Base-by-base conservation (phyloP, 2,329 filamentous ascomycete genomes). In the Pleomassaria siparia region DNA sequence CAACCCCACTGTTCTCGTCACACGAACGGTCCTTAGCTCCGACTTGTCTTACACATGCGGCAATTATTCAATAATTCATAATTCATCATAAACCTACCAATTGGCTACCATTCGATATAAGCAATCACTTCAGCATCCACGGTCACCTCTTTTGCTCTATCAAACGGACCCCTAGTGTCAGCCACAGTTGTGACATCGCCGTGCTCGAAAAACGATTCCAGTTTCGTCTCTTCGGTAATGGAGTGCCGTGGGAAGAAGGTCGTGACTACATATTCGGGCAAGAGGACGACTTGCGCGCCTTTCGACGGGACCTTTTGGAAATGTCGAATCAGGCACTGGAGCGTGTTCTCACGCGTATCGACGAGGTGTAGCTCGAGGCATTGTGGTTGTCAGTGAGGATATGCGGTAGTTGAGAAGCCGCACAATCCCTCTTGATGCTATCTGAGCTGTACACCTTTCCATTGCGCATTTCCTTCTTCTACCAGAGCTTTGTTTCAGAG, bases 201-300 rank as follows among this genome's bases (percentile, higher is more conserved):
- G 42, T 72, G 68, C 50, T 81, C 78, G 51, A 81, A 81, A 62
- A 75, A 80, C 3, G 62, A 55, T 25, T 76, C 74, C 12, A 80
- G 61, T 35, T 77, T 70, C 12, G 64, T 59, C 20, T 69, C 60
- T 46, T 77, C 72, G 5, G 70, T 61, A 47, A 80, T 72, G 37
- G 80, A 59, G 50, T 77, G 71, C 8, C 76, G 72, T 0, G 79
- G 78, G 55, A 81, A 81, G 69, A 82, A 81, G 0, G 78, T 81
- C 1, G 78, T 80, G 24, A 81, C 74, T 10, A 78, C 74, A 20
- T 74, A 71, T 57, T 82, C 79, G 2, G 78, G 79, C 50, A 77
- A 81, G 7, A 80, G 71, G 12, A 80, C 73, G 1, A 81, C 52
- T 48, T 76, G 70, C 15, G 74, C 77, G 15, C 71, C 69, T 48